These are phyloP conservation scores for Heliosperma pusillum DNA, from an alignment of 148 eudicot species.

Conservation along the genomic window DNA sequence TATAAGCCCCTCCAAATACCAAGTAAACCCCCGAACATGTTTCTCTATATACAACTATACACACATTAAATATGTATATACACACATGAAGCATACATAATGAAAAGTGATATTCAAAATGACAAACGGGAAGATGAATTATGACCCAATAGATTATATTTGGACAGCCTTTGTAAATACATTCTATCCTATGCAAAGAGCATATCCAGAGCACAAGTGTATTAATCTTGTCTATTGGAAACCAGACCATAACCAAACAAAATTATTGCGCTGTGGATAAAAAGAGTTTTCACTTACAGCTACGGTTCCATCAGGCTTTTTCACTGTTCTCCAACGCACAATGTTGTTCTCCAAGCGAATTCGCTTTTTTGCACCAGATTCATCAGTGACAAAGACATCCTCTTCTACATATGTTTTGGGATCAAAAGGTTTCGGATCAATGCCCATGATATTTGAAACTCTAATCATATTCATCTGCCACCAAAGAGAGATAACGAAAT, in stretches of 20 bases:
- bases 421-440: conserved; percentile 90
- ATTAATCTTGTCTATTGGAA: neutral
- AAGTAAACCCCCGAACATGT: no score
- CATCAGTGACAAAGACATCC: conserved; percentile 83
- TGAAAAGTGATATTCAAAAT: no score
- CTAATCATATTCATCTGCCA: conserved; percentile 91
- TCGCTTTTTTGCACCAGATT: conserved; percentile 86
- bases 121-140: no score
- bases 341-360: conserved; percentile 91
- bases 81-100: no score
- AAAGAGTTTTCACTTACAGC: conserved; percentile 53
- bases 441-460: conserved; percentile 97
- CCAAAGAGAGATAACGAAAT: neutral
- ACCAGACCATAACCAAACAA: neutral
- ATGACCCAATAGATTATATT: no score
- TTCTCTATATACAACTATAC: no score
- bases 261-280: neutral
- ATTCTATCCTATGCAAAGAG: neutral
- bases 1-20: no score
- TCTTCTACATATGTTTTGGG: conserved; percentile 87
- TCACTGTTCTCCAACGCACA: conserved; percentile 88
- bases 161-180: no score
- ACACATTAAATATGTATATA: no score
- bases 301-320: conserved; percentile 61
- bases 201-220: neutral